Conservation (phyloP, 805 yeast genomes). For the Yamadazyma insecticola region DNA sequence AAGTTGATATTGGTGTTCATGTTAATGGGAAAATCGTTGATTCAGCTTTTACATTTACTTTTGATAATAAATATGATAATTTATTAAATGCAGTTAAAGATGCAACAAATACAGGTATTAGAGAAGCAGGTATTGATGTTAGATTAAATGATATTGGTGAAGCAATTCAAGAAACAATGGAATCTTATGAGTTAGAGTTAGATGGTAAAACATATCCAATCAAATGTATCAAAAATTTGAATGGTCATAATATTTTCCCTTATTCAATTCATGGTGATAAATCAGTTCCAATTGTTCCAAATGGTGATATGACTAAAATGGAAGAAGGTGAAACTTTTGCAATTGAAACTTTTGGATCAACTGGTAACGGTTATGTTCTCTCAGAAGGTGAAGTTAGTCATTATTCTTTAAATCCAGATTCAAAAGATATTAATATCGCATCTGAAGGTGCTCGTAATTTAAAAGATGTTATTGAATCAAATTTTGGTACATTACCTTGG, state of each 20-base stretch:
- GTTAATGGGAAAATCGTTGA: slow-evolving; percentile 92
- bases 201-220: slow-evolving; percentile 83
- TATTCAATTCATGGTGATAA: slow-evolving; percentile 91
- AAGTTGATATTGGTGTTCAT: slow-evolving; percentile 96
- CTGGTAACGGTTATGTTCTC: slow-evolving; percentile 89
- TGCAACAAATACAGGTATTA: slow-evolving; percentile 91
- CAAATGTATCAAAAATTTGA: slow-evolving; percentile 84
- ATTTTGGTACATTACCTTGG: slow-evolving; percentile 94
- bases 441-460: slow-evolving; percentile 67
- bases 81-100: slow-evolving; percentile 81
- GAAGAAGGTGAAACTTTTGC: slow-evolving; percentile 99
- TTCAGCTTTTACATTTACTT: slow-evolving; percentile 90
- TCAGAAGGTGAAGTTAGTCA: slow-evolving; percentile 92
- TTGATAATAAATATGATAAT: slow-evolving; percentile 77
- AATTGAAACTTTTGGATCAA: slow-evolving; percentile 95
- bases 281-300: slow-evolving; percentile 92
- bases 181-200: slow-evolving; percentile 87
- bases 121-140: slow-evolving; percentile 93
- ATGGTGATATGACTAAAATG: slow-evolving; percentile 93
- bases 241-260: slow-evolving; percentile 89
- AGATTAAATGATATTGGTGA: slow-evolving; percentile 93
- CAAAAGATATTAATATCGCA: slow-evolving; percentile 38
- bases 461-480: slow-evolving; percentile 63
- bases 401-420: slow-evolving; percentile 63
- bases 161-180: slow-evolving; percentile 96